Evolutionary conservation across 768 basidiomycete species (phyloP).

Genomic region (Gymnopilus junonius): DNA sequence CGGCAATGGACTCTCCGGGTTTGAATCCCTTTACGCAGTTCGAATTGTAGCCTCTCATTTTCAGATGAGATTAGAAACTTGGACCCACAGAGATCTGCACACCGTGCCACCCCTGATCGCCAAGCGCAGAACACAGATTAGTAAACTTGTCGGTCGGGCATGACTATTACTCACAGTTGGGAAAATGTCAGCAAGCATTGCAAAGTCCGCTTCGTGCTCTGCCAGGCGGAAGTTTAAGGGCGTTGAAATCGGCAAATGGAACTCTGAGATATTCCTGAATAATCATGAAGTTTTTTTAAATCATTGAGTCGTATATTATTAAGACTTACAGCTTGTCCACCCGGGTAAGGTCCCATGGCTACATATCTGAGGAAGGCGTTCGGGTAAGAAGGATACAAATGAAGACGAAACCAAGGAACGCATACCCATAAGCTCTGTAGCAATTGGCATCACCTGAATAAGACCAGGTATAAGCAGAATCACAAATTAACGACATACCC

Average conservation of each 20-base stretch:
- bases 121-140: background rate
- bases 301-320: background rate
- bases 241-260: conserved; percentile 62
- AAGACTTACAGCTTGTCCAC: conserved; percentile 51
- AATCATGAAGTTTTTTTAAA: background rate
- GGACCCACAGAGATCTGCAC: conserved; percentile 47
- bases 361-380: conserved; percentile 43
- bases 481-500: conserved; percentile 35
- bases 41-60: background rate
- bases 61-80: background rate
- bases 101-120: conserved; percentile 54
- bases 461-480: background rate
- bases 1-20: conserved; percentile 55
- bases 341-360: conserved; percentile 59
- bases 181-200: conserved; percentile 58
- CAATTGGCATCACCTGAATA: background rate
- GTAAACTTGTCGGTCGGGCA: background rate
- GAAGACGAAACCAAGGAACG: background rate
- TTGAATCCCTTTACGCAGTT: conserved; percentile 43
- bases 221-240: conserved; percentile 53
- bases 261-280: conserved; percentile 57
- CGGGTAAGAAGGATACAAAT: background rate
- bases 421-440: conserved; percentile 50
- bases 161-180: conserved; percentile 45
- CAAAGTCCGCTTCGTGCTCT: conserved; percentile 61